phyloP scores from a whole-genome alignment of 2,329 filamentous ascomycete species.

The Scedosporium dehoogii region DNA sequence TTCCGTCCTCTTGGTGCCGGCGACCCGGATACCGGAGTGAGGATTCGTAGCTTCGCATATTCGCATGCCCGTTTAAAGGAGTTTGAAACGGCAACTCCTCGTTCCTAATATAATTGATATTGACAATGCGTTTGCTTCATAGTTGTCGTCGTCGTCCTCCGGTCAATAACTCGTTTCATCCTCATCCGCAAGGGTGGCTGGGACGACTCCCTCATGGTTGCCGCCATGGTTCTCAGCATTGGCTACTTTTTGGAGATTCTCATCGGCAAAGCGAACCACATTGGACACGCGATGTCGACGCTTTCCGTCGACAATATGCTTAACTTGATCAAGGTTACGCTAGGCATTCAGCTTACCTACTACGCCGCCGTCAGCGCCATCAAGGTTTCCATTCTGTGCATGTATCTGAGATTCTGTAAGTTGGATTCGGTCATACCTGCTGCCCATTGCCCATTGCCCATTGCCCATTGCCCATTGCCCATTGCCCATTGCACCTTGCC shows the following conservation, averaged over 20 bases:
- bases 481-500: too few species aligned
- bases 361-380: constrained; percentile 27
- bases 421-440: background rate
- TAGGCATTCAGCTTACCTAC: constrained; percentile 30
- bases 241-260: constrained; percentile 14
- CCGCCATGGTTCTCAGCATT: constrained; percentile 9
- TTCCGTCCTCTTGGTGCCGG: too few species aligned
- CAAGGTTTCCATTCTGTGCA: constrained; percentile 34
- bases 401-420: constrained; percentile 34
- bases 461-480: background rate
- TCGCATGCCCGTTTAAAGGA: background rate
- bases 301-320: constrained; percentile 13
- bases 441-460: background rate
- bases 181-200: constrained; percentile 13
- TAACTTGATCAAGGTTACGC: constrained; percentile 15
- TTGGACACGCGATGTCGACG: constrained; percentile 12
- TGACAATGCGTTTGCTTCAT: background rate
- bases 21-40: background rate
- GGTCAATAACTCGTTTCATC: constrained; percentile 10
- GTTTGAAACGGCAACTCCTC: background rate
- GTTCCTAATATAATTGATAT: too few species aligned
- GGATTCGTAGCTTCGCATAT: background rate
- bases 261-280: constrained; percentile 12
- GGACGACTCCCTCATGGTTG: constrained; percentile 13
- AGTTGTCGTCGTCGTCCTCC: constrained; percentile 11